These are phyloP conservation scores for Fusarium agapanthi DNA, from an alignment of 2,329 filamentous ascomycete genomes.

Conservation along the genomic window DNA sequence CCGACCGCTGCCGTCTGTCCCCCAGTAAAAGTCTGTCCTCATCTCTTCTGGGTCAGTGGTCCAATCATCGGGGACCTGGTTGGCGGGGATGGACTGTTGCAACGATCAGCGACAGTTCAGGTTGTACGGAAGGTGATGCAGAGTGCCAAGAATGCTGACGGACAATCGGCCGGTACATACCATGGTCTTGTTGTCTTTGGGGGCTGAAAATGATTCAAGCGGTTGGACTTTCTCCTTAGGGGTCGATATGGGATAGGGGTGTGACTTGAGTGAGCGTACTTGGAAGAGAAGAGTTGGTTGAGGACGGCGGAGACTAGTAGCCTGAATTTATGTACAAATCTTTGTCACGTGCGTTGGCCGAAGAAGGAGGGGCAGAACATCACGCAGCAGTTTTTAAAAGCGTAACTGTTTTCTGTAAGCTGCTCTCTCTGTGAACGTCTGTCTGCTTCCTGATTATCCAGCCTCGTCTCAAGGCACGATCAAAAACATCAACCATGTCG, in stretches of 20 bases:
- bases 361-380: not conserved
- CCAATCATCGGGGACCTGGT: not conserved
- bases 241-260: not conserved
- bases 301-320: rapidly evolving
- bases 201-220: not conserved
- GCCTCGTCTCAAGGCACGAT: not conserved
- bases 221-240: not conserved
- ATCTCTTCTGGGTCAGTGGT: not conserved
- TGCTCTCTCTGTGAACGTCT: not conserved
- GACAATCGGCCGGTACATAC: not conserved
- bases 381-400: not conserved
- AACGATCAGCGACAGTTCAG: not conserved
- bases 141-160: not conserved
- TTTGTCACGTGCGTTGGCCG: not conserved
- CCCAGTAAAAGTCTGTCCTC: not conserved
- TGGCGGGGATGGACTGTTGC: not conserved
- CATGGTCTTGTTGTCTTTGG: not conserved
- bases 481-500: rapidly evolving
- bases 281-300: not conserved
- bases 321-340: not conserved
- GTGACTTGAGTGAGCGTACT: not conserved
- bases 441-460: rapidly evolving
- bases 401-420: not conserved
- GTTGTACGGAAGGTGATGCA: not conserved
- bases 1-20: not conserved